Base-by-base conservation (phyloP, 148 eudicot genomes). In the Arctostaphylos glauca region DNA sequence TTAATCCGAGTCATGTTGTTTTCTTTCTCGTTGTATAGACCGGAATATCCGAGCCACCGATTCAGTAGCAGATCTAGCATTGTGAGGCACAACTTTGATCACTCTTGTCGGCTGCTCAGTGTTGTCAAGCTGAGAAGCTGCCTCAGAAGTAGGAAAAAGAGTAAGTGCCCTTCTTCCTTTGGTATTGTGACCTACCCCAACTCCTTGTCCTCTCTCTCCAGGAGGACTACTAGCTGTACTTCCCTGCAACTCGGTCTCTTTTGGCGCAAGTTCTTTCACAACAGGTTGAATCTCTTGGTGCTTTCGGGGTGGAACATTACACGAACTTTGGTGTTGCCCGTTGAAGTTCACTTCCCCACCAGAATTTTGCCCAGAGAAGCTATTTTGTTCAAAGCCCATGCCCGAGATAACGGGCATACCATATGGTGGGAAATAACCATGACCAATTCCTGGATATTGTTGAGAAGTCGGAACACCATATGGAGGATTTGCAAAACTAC, bases 11-110 rank as follows among this genome's bases (percentile, higher is more conserved):
- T 90, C 90, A n/a, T 84, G 53, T 81, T 90, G 92, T 75, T 84
- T 88, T 77, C 98, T 93, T 80, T 92, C 95, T 82, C 90, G 89
- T 83, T 93, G 96, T 83, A 94, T 93, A 31, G 98, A 94, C 84
- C 78, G 89, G 85, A 94, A 90, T 62, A 94, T 91, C 52, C 98
- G 90, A 62, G 92, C 93, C 31, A 88, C 96, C 3, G 93, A 90
- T 82, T 92, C 96, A 19, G 88, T 89, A 0, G 96, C 93, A 41
- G 95, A 90, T 79, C 87, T 82, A 5, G 89, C 89, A 73, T 91
- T 91, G 66, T 85, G 97, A 66, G 98, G 98, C 85, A 95, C 95
- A 5, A 92, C 98, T 81, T 82, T 92, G 83, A 95, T 91, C 31
- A 92, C 97, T 75, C 92, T 90, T 4, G 89, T 48, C 5, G 87